phyloP scores from a whole-genome alignment of 768 basidiomycete genomes.

The Lactifluus piperatus region DNA sequence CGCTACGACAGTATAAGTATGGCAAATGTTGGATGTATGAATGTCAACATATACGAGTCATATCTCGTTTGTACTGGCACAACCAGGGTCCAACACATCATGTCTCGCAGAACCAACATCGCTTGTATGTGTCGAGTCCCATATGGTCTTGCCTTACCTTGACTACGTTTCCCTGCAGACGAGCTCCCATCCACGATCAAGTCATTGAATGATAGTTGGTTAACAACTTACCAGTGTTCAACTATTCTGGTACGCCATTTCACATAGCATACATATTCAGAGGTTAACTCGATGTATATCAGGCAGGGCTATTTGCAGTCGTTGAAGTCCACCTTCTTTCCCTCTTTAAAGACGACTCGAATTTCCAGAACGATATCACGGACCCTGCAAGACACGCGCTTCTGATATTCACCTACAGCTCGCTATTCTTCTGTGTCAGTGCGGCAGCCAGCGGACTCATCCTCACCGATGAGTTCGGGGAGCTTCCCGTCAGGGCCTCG shows the following conservation, averaged over 20 bases:
- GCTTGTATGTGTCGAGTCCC: conserved; percentile 3
- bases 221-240: conserved; percentile 16
- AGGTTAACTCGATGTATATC: not conserved
- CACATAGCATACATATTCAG: not conserved
- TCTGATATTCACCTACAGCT: conserved; percentile 15
- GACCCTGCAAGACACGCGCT: conserved; percentile 5
- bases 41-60: not conserved
- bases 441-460: conserved; percentile 16
- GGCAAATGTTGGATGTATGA: not conserved
- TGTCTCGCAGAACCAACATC: conserved; percentile 15
- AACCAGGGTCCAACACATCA: not conserved
- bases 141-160: not conserved
- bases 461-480: conserved; percentile 16
- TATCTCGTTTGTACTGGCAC: not conserved
- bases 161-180: conserved; percentile 6
- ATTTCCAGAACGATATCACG: not conserved
- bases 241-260: conserved; percentile 4
- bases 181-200: conserved; percentile 18
- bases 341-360: conserved; percentile 3
- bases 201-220: conserved; percentile 16
- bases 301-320: conserved; percentile 14
- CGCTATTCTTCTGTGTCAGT: conserved; percentile 17
- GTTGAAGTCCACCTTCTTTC: conserved; percentile 15
- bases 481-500: conserved; percentile 16
- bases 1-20: too few species aligned